These are phyloP conservation scores for Paecilomyces formosus DNA, from an alignment of 2,329 filamentous ascomycete genomes.

Conservation along the genomic window DNA sequence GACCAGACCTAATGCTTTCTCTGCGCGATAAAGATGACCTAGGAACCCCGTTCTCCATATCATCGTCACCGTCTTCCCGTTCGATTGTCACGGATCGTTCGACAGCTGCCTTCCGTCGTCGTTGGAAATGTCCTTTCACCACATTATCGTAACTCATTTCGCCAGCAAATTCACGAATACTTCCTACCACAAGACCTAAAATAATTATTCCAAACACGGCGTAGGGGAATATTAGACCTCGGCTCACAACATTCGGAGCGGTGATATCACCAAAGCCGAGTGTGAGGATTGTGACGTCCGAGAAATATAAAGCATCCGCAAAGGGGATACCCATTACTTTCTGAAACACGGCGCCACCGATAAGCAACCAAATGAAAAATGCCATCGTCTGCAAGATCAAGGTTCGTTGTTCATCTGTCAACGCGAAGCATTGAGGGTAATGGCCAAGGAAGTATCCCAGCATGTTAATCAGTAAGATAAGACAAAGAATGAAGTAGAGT, in stretches of 20 bases:
- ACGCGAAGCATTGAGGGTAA: slow-evolving; percentile 69
- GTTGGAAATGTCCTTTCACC: slow-evolving; percentile 51
- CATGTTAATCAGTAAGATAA: slow-evolving; percentile 72
- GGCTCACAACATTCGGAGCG: slow-evolving; percentile 49
- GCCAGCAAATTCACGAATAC: slow-evolving; percentile 60
- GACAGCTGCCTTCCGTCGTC: slow-evolving; percentile 47
- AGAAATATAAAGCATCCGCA: slow-evolving; percentile 73
- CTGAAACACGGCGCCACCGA: slow-evolving; percentile 70
- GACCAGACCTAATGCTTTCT: slow-evolving; percentile 3
- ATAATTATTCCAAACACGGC: slow-evolving; percentile 77
- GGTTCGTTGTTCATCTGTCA: slow-evolving; percentile 75
- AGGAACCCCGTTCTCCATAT: slow-evolving; percentile 7
- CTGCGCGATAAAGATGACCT: slow-evolving; percentile 5
- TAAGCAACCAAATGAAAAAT: slow-evolving; percentile 71
- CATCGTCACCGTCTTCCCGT: slow-evolving; percentile 16
- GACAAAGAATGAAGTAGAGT: slow-evolving; percentile 71
- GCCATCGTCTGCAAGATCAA: slow-evolving; percentile 86
- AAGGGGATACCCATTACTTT: slow-evolving; percentile 67
- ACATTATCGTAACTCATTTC: slow-evolving; percentile 58
- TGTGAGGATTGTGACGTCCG: slow-evolving; percentile 60
- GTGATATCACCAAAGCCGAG: slow-evolving; percentile 58
- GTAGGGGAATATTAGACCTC: slow-evolving; percentile 73
- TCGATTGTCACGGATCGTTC: slow-evolving; percentile 43
- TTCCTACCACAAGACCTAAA: slow-evolving; percentile 73
- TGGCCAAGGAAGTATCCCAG: slow-evolving; percentile 66